Evolutionary conservation across 768 basidiomycete species (phyloP).

Genomic region (Pleurotus salmoneostramineus): DNA sequence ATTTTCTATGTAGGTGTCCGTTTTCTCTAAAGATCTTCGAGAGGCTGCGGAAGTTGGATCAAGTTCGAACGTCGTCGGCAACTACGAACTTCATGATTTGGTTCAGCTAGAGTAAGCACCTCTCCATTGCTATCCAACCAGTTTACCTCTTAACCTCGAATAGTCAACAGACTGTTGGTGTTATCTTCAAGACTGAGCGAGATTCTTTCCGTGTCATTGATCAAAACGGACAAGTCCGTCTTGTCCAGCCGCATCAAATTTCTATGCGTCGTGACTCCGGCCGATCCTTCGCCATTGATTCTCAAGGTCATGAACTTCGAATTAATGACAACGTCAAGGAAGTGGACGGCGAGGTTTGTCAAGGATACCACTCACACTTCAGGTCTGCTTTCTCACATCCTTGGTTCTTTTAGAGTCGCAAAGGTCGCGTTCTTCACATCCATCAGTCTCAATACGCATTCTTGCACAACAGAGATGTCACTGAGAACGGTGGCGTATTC

Average conservation of each 20-base stretch:
- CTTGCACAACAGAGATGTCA: slow-evolving; percentile 86
- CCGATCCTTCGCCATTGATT: slow-evolving; percentile 84
- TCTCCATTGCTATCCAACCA: background rate
- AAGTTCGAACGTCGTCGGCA: slow-evolving; percentile 82
- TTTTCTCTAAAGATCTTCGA: slow-evolving; percentile 95
- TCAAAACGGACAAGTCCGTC: slow-evolving; percentile 85
- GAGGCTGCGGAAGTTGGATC: slow-evolving; percentile 98
- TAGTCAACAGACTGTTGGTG: slow-evolving; percentile 90
- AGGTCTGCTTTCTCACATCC: background rate
- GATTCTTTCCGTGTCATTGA: slow-evolving; percentile 95
- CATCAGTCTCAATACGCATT: slow-evolving; percentile 94
- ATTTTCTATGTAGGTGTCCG: slow-evolving; percentile 65
- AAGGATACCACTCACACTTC: slow-evolving; percentile 14
- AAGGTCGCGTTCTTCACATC: slow-evolving; percentile 89
- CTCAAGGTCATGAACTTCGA: slow-evolving; percentile 82
- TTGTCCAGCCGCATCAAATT: slow-evolving; percentile 92
- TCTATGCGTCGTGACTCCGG: slow-evolving; percentile 83
- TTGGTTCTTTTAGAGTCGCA: slow-evolving; percentile 52
- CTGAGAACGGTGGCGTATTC: slow-evolving; percentile 92
- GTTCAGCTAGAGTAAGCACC: slow-evolving; percentile 89
- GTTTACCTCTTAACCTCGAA: slow-evolving; percentile 11
- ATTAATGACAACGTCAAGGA: slow-evolving; percentile 93
- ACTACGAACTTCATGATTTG: slow-evolving; percentile 94
- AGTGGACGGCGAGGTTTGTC: slow-evolving; percentile 72
- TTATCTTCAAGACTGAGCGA: slow-evolving; percentile 96